Conservation (phyloP, 1,139 yeast genomes). For the Nakaseomyces uthaithaninus region DNA sequence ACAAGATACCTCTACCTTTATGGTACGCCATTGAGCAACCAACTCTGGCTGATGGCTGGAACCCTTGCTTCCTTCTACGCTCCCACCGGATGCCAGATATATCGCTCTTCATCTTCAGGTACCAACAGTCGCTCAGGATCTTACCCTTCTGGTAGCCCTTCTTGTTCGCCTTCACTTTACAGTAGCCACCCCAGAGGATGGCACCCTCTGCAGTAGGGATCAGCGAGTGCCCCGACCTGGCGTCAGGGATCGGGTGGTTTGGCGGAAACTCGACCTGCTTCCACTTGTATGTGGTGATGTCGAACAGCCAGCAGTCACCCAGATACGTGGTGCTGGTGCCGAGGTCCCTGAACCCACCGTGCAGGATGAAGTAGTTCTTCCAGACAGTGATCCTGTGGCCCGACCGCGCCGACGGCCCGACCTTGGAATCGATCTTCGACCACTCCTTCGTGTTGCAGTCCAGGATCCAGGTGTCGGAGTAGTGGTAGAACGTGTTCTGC, state of each 20-base stretch:
- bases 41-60: constrained; percentile 85
- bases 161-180: constrained; percentile 68
- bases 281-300: constrained; percentile 86
- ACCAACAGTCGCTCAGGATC: constrained; percentile 83
- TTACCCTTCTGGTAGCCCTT: constrained; percentile 89
- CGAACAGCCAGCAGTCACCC: constrained; percentile 87
- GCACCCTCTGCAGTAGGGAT: constrained; percentile 81
- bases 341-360: constrained; percentile 90
- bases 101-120: constrained; percentile 78
- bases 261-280: constrained; percentile 79
- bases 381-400: constrained; percentile 88
- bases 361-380: constrained; percentile 80
- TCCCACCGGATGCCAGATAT: constrained; percentile 79
- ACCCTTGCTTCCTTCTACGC: constrained; percentile 80
- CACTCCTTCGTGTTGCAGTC: constrained; percentile 82
- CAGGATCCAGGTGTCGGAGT: constrained; percentile 90
- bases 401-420: constrained; percentile 77
- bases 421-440: constrained; percentile 72
- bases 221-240: constrained; percentile 88
- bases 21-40: constrained; percentile 88
- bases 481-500: constrained; percentile 91
- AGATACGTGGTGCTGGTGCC: constrained; percentile 78
- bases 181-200: constrained; percentile 84
- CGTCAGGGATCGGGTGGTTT: constrained; percentile 74
- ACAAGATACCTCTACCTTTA: constrained; percentile 84